Percentiles rank a stretch among this genome's conserved stretches.
phyloP scores from a whole-genome alignment of 75 land plant genomes.

The Selaginella moellendorffii region DNA sequence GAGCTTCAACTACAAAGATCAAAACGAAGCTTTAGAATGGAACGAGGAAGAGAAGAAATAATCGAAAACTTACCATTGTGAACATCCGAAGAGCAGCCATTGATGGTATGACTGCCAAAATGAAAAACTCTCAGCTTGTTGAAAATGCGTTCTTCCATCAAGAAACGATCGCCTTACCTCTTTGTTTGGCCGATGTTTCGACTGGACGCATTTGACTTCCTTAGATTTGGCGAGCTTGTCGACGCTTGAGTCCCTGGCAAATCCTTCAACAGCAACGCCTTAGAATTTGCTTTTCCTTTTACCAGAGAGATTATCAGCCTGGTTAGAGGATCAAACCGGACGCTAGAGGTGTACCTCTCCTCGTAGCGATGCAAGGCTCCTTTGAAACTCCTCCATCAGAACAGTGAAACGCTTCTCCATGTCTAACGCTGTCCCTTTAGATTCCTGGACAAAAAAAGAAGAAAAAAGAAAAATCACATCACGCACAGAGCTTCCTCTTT shows the following conservation, averaged over 20 bases:
- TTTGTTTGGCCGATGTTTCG: background rate
- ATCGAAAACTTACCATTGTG: background rate
- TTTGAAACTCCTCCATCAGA: background rate
- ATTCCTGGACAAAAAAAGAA: background rate
- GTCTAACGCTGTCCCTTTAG: background rate
- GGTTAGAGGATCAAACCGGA: background rate
- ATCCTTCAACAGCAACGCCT: too few relatives aligned
- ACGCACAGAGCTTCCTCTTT: too few relatives aligned
- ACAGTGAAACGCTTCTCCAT: background rate
- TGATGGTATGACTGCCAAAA: background rate
- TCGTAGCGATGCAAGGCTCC: background rate
- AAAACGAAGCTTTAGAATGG: background rate
- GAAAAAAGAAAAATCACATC: background rate
- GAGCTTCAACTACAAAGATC: background rate
- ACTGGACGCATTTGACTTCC: background rate
- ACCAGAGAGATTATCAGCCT: background rate
- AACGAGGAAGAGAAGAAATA: background rate
- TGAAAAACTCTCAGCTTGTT: background rate
- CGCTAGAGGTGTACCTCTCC: background rate
- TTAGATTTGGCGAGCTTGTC: background rate
- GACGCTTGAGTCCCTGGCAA: too few relatives aligned
- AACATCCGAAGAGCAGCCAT: background rate
- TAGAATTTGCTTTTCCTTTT: too few relatives aligned
- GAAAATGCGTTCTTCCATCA: background rate
- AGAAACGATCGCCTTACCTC: background rate